Percentiles rank a stretch among this genome's conserved stretches.
phyloP scores from a whole-genome alignment of 2,329 filamentous ascomycete genomes.

The Epichloe sp. region DNA sequence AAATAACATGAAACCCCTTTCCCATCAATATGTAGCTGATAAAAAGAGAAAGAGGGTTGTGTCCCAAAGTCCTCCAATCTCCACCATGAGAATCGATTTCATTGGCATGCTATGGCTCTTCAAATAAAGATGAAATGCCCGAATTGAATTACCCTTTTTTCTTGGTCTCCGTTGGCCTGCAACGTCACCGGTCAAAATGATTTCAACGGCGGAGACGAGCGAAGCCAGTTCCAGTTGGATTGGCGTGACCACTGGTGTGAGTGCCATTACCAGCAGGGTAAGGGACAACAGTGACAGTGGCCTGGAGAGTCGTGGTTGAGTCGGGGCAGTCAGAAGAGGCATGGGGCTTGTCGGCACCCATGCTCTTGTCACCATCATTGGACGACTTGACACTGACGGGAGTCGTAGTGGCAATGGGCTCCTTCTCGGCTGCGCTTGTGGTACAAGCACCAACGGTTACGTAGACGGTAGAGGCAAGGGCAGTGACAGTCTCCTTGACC shows the following conservation, averaged over 20 bases:
- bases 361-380: conserved; percentile 8
- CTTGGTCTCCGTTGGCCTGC: conserved; percentile 1
- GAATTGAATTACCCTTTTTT: not conserved
- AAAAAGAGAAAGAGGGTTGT: not conserved
- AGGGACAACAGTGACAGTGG: conserved; percentile 26
- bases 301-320: conserved; percentile 13
- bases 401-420: conserved; percentile 6
- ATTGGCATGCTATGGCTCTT: not conserved
- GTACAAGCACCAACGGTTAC: conserved; percentile 18
- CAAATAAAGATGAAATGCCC: not conserved
- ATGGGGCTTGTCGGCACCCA: not conserved
- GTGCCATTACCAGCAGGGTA: conserved; percentile 28
- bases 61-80: not conserved
- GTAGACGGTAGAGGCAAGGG: conserved; percentile 22
- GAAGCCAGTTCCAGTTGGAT: conserved; percentile 25
- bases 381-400: conserved; percentile 8
- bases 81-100: not conserved
- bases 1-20: not conserved
- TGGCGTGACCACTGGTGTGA: conserved; percentile 16
- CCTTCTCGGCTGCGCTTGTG: conserved; percentile 9
- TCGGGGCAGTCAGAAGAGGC: not conserved
- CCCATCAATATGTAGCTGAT: not conserved
- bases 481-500: conserved; percentile 16
- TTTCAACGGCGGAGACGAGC: conserved; percentile 20
- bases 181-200: not conserved